Evolutionary conservation across 2,329 filamentous ascomycete species (phyloP).

Genomic region (Neopestalotiopsis sp.): DNA sequence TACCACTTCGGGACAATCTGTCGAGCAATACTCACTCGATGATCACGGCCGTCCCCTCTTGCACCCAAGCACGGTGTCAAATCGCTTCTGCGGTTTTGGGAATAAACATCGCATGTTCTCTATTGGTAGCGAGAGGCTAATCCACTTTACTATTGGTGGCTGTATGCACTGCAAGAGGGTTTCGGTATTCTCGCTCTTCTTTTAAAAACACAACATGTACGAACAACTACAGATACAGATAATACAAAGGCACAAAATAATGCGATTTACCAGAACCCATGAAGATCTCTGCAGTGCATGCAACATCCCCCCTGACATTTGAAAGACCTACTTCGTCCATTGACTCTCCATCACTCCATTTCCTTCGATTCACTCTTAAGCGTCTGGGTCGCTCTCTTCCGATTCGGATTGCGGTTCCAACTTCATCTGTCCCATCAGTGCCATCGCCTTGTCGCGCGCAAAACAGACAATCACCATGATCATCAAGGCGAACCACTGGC

Average conservation of each 20-base stretch:
- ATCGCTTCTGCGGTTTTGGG: no score
- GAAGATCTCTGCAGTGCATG: background rate
- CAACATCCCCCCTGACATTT: no score
- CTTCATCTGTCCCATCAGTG: slow-evolving; percentile 8
- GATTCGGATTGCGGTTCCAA: background rate
- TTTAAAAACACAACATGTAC: background rate
- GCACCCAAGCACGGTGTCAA: no score
- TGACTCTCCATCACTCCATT: background rate
- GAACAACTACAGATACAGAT: background rate
- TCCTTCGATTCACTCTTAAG: slow-evolving; percentile 12
- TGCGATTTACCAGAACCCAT: background rate
- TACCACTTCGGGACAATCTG: background rate
- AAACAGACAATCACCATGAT: slow-evolving; percentile 39
- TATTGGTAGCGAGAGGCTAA: no score
- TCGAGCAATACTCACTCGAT: background rate
- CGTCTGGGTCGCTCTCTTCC: slow-evolving; percentile 22
- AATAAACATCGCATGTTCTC: no score
- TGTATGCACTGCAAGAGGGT: no score
- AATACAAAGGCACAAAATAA: background rate
- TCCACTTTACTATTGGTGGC: no score
- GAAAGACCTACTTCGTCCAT: background rate
- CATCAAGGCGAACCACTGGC: slow-evolving; percentile 38
- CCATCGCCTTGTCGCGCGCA: slow-evolving; percentile 34
- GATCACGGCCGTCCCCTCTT: no score
- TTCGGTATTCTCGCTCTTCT: background rate